Evolutionary conservation across 331 rosid genomes (phyloP).

Genomic region (Erythrophleum ivorense): DNA sequence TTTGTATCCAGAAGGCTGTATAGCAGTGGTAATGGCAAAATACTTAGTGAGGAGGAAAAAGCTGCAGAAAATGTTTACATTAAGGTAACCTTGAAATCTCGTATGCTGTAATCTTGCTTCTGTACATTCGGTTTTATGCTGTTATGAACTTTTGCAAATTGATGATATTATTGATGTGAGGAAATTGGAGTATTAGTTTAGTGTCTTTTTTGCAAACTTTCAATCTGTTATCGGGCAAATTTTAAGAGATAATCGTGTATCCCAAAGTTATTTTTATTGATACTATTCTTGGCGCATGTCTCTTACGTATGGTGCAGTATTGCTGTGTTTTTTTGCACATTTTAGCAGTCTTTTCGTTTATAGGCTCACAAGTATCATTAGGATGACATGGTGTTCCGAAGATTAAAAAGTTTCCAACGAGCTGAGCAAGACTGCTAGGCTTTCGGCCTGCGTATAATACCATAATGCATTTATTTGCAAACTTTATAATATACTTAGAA

Average conservation of each 20-base stretch:
- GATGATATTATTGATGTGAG: slow-evolving; percentile 5
- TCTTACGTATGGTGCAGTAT: neutral
- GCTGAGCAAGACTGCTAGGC: neutral
- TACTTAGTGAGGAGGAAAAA: slow-evolving; percentile 86
- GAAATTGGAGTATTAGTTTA: neutral
- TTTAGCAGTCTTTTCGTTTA: neutral
- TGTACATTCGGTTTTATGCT: slow-evolving; percentile 8
- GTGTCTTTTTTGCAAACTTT: neutral
- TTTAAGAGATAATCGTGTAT: neutral
- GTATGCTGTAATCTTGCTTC: slow-evolving; percentile 2
- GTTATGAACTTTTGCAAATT: neutral
- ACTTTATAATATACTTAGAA: neutral
- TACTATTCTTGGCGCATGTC: neutral
- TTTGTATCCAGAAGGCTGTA: slow-evolving; percentile 69
- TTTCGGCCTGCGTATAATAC: neutral
- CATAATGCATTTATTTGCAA: neutral
- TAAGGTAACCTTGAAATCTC: slow-evolving; percentile 59
- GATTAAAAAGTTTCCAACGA: neutral
- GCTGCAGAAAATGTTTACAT: slow-evolving; percentile 91
- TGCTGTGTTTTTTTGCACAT: neutral
- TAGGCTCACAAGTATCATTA: neutral
- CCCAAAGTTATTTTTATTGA: neutral
- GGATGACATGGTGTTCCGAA: neutral
- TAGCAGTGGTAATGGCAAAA: slow-evolving; percentile 77
- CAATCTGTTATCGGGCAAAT: neutral